Evolutionary conservation across 169 alveolate species (phyloP), one percentile per base, ranked within the genome.

Genomic region (Besnoitia besnoiti): DNA sequence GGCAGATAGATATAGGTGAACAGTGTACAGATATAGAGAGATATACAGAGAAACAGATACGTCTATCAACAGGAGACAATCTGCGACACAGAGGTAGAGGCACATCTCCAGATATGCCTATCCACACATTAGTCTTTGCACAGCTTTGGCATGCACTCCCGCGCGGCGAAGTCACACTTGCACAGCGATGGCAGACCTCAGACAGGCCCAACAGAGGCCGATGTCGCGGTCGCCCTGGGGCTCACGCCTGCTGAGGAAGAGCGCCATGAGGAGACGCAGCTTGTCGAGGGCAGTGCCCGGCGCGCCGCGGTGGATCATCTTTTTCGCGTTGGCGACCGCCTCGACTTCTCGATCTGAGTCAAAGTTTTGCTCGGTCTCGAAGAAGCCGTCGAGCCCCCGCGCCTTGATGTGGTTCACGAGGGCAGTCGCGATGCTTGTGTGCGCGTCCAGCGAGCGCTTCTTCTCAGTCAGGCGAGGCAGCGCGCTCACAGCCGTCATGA

Each of bases 381-480:
- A 89, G 55, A 40, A 89, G 35, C 85, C 62, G 67, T 89, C 92
- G 50, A 89, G 76, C 0, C 59, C 92, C 24, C 92, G 50, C 4
- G 76, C 92, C 49, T 75, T 67, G 62, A 89, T 89, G 0, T 62
- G 37, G 2, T 61, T 19, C 37, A 85, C 90, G 39, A 90, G 93
- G 39, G 93, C 93, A 27, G 96, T 95, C 30, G 96, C 96, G 35
- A 95, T 93, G 47, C 92, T 91, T n/a, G 96, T 95, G 76, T 95
- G 96, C 3, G 94, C 92, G 51, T 95, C 96, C 55, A 95, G 82
- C 24, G 95, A 92, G 39, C 96, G 90, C 76, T 95, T 95, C 93
- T 93, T 95, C 82, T 95, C 96, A 24, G 96, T 92, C 93, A 95
- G 80, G 40, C 91, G 94, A 33, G 96, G 96, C 24, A 95, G 67